These are phyloP conservation scores for Apiotrichum mycotoxinovorans DNA, from an alignment of 1,284 basidiomycete species.

Conservation along the genomic window DNA sequence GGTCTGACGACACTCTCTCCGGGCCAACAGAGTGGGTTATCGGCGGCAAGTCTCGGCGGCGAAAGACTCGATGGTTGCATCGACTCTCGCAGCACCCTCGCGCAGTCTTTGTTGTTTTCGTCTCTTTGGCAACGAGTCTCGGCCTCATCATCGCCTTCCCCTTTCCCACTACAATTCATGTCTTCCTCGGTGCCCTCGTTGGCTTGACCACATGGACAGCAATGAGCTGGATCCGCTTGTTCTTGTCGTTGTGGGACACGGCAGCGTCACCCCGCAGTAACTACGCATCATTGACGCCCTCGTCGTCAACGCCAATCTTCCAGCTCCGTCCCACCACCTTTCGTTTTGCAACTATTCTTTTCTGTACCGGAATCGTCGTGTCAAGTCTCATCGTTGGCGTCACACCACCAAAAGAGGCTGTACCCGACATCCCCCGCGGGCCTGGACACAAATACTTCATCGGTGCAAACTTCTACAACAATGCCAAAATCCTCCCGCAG, in stretches of 20 bases:
- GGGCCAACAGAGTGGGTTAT: too few relatives aligned
- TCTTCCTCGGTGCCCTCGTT: slow-evolving; percentile 21
- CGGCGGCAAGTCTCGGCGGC: too few relatives aligned
- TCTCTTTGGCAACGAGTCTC: neutral
- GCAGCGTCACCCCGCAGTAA: neutral
- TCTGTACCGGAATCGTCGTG: slow-evolving; percentile 12
- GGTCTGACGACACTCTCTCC: neutral
- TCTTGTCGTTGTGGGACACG: neutral
- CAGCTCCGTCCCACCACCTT: neutral
- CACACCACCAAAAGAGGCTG: slow-evolving; percentile 5
- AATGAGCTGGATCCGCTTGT: neutral
- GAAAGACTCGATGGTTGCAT: neutral
- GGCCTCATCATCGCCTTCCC: slow-evolving; percentile 29
- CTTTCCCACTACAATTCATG: slow-evolving; percentile 35
- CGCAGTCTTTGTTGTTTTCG: neutral
- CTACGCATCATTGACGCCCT: neutral
- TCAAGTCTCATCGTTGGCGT: slow-evolving; percentile 21
- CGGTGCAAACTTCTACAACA: slow-evolving; percentile 38
- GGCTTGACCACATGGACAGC: neutral
- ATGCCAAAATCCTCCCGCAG: slow-evolving; percentile 23
- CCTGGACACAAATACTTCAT: slow-evolving; percentile 24
- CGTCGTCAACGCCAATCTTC: neutral
- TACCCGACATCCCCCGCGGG: slow-evolving; percentile 5
- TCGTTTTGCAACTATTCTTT: neutral
- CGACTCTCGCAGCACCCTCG: neutral